Evolutionary conservation across 2,329 filamentous ascomycete genomes (phyloP).

Genomic region (Monosporascus sp.): DNA sequence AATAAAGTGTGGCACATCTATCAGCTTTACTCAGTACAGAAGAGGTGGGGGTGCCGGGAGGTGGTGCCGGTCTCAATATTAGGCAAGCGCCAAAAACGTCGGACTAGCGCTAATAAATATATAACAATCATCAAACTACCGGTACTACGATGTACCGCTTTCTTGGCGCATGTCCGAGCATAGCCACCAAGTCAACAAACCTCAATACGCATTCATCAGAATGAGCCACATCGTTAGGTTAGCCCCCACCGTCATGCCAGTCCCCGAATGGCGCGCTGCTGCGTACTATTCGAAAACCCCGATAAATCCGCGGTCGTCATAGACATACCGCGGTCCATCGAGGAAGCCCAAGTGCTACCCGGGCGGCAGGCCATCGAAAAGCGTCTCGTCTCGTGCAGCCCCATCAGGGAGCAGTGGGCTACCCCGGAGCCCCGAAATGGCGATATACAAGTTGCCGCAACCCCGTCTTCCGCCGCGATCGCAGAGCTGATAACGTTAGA

Average conservation of each 20-base stretch:
- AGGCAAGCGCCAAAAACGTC: too few relatives aligned
- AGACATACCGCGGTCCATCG: constrained; percentile 66
- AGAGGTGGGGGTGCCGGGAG: too few relatives aligned
- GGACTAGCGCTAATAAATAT: too few relatives aligned
- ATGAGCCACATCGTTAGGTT: too few relatives aligned
- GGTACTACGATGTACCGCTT: too few relatives aligned
- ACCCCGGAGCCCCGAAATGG: constrained; percentile 50
- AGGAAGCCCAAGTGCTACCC: constrained; percentile 54
- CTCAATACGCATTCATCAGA: not conserved
- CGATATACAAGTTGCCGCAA: constrained; percentile 27
- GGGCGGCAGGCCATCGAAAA: constrained; percentile 28
- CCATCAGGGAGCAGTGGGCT: constrained; percentile 39
- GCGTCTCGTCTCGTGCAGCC: constrained; percentile 41
- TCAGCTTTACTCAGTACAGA: too few relatives aligned
- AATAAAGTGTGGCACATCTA: too few relatives aligned
- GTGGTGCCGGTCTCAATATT: too few relatives aligned
- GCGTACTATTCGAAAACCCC: constrained; percentile 50
- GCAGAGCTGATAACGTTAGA: constrained; percentile 50
- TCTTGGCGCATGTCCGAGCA: too few relatives aligned
- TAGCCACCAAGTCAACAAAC: too few relatives aligned
- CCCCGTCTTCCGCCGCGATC: constrained; percentile 42
- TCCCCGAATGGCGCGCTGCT: constrained; percentile 17
- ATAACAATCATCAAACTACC: too few relatives aligned
- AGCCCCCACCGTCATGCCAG: too few relatives aligned
- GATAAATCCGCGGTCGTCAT: constrained; percentile 51